Base-by-base conservation (phyloP, 768 basidiomycete genomes). In the Gymnopilus junonius region DNA sequence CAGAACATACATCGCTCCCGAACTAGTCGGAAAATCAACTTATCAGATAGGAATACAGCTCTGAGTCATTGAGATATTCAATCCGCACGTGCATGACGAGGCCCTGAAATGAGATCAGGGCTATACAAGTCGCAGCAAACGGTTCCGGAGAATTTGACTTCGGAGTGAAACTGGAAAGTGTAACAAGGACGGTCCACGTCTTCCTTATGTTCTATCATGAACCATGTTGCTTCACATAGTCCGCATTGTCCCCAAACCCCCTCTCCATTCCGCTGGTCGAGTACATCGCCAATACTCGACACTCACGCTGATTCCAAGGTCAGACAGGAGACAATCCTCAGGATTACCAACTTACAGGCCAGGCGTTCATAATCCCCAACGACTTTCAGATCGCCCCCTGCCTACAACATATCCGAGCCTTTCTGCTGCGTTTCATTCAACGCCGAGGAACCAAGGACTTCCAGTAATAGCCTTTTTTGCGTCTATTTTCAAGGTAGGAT, bases 401-500 rank as follows among this genome's bases (percentile, higher is more conserved):
- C n/a, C 63, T 59, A 25, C 50, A n/a, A 54, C 59, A 35, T 62
- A 54, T 43, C 65, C 60, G 21, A 60, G 29, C 14, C 46, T 59
- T 42, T 43, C 58, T 35, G 65, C 73, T 20, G 37, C 43, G 23
- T 82, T 82, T 59, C 81, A 81, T 71, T 76, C 78, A 0, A 81
- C 80, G 17, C 71, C 77, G 15, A 69, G 70, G 35, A 75, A 71
- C 34, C 69, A 77, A 20, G 71, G 69, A 5, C 64, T 65, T 1
- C 84, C 84, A 11, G 35, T 87, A 21, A 70, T 91, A 48, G 82
- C 85, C 1, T 37, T 90, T n/a, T 76, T 89, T n/a, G 84, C 81
- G 7, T 73, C 77, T 29, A 60, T 88, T 20, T 76, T 93, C 65
- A 93, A 93, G 85, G 91, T 88, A 72, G 69, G 43, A 27, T 20